Conservation (phyloP, 2,329 filamentous ascomycete genomes). For the Huntiella savannae region DNA sequence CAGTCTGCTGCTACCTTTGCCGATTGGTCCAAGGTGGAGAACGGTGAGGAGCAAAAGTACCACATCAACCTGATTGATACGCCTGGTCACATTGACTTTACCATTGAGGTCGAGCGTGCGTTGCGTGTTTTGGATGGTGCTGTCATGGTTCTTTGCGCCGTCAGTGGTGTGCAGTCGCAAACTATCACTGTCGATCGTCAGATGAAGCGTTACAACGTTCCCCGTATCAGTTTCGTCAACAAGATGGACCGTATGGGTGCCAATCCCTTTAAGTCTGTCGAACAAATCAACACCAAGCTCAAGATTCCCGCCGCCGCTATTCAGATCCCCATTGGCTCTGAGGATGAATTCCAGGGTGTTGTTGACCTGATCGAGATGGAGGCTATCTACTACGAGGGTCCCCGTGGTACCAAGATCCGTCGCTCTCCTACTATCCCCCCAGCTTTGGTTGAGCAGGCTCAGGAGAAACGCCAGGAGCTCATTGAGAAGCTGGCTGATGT, state of each 20-base stretch:
- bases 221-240: conserved; percentile 89
- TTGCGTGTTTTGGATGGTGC: conserved; percentile 88
- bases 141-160: conserved; percentile 95
- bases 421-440: conserved; percentile 65
- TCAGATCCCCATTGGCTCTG: conserved; percentile 81
- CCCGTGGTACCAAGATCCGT: conserved; percentile 57
- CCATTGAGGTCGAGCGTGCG: conserved; percentile 92
- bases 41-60: conserved; percentile 75
- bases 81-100: conserved; percentile 96
- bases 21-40: conserved; percentile 79
- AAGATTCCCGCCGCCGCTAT: conserved; percentile 83
- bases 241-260: conserved; percentile 99
- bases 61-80: conserved; percentile 98
- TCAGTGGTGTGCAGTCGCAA: conserved; percentile 91
- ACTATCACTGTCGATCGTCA: conserved; percentile 96
- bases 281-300: conserved; percentile 93
- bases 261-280: conserved; percentile 92
- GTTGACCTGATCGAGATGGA: conserved; percentile 87
- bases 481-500: conserved; percentile 95
- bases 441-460: conserved; percentile 54
- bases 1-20: conserved; percentile 96
- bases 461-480: conserved; percentile 66
- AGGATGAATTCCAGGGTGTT: conserved; percentile 82
- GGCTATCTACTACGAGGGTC: conserved; percentile 79
- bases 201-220: conserved; percentile 96